phyloP scores from a whole-genome alignment of 2,329 filamentous ascomycete genomes.

The Botrytis fabae region DNA sequence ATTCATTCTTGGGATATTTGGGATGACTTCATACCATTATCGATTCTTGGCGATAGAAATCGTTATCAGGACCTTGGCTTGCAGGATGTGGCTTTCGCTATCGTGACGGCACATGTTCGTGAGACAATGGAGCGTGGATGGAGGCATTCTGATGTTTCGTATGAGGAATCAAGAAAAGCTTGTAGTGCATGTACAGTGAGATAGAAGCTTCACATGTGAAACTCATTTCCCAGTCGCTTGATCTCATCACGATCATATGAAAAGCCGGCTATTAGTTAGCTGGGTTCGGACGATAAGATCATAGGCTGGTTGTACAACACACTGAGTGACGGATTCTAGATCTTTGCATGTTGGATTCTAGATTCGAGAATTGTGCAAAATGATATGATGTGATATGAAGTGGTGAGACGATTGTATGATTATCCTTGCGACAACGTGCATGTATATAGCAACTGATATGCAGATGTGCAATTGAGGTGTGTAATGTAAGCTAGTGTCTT shows the following conservation, averaged over 20 bases:
- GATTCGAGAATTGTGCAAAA: background rate
- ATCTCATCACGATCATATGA: background rate
- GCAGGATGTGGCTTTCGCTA: background rate
- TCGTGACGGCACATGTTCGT: background rate
- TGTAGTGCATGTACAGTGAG: background rate
- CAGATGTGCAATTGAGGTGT: background rate
- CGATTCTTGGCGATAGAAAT: background rate
- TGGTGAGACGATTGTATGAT: background rate
- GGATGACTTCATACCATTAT: slow-evolving; percentile 1
- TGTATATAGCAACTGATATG: background rate
- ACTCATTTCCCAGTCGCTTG: background rate
- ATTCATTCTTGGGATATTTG: background rate
- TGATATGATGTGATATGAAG: background rate
- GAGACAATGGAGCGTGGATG: background rate
- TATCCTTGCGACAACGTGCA: background rate
- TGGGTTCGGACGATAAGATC: background rate
- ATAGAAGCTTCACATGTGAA: background rate
- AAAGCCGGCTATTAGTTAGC: background rate
- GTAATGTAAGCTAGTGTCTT: background rate
- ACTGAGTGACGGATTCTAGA: background rate
- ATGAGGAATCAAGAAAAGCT: background rate
- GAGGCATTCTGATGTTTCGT: background rate
- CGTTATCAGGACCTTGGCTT: slow-evolving; percentile 1
- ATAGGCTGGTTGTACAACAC: background rate
- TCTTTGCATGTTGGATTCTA: background rate